Percentiles rank a stretch among this genome's conserved stretches.
Evolutionary conservation across 805 yeast species (phyloP).

Genomic region (Suhomyces pyralidae): DNA sequence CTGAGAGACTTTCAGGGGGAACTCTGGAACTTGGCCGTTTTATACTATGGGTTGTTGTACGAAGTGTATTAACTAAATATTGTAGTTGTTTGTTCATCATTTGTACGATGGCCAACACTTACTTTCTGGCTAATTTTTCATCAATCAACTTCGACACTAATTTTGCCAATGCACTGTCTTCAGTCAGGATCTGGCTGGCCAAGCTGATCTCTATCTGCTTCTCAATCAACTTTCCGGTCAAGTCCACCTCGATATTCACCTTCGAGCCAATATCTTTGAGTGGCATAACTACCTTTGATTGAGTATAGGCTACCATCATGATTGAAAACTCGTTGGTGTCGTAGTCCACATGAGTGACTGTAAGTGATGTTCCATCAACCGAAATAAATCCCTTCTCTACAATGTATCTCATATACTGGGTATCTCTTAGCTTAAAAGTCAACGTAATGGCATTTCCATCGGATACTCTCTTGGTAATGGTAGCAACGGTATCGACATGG

Average conservation of each 20-base stretch:
- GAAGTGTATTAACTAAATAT: neutral
- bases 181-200: conserved; percentile 49
- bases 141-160: conserved; percentile 41
- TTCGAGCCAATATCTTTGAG: conserved; percentile 55
- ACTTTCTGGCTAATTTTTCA: conserved; percentile 17
- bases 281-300: conserved; percentile 73
- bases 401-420: conserved; percentile 61
- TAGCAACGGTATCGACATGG: conserved; percentile 89
- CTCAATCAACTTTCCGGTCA: conserved; percentile 88
- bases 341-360: conserved; percentile 78
- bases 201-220: conserved; percentile 69
- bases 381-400: conserved; percentile 95
- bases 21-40: no score
- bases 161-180: conserved; percentile 47
- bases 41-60: no score
- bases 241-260: conserved; percentile 92
- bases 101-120: no score
- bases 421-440: conserved; percentile 69
- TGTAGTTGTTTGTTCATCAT: neutral
- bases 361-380: conserved; percentile 89
- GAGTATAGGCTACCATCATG: conserved; percentile 91
- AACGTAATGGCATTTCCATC: conserved; percentile 79
- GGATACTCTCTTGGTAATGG: conserved; percentile 46
- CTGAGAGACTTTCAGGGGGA: no score
- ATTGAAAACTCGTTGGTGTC: conserved; percentile 59